Evolutionary conservation across 306 rosid genomes (phyloP), one percentile per base, ranked within the genome.

Genomic region (Pyrus communis): DNA sequence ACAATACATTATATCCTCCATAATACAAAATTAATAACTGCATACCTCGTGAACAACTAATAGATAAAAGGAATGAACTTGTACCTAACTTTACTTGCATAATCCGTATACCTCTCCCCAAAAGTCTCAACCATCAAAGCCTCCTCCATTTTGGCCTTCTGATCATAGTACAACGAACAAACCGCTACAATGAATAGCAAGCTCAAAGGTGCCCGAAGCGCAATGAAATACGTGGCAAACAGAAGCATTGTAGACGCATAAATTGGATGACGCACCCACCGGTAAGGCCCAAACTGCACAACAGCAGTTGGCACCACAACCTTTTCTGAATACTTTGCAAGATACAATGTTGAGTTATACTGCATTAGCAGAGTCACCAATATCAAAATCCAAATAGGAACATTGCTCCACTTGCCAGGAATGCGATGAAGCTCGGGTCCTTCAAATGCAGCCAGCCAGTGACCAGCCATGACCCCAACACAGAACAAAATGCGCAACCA

Each of bases 361-460:
- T 95, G 98, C 88, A 89, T 87, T 70, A 88, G 70, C 64, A 95
- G 78, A 42, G 97, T 85, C 73, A 79, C 51, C 61, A 90, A 15
- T 59, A 95, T 89, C 79, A 92, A 79, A 23, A 74, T 79, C 96
- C 97, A 90, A 74, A 95, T 79, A 3, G 88, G 91, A 46, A 90
- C 82, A 86, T 90, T 88, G 79, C 68, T 88, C 97, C 92, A 88
- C 67, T 92, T 91, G 11, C 97, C 92, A 0, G 90, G 87, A 76
- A 90, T 78, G 42, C 25, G 91, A 66, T 87, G 97, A 78, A 92
- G 95, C 83, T 92, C 97, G 7, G 97, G 96, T 58, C 97, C 98
- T 87, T 95, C 96, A 81, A 92, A 92, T 55, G 98, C 98, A 11
- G 96, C 97, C 69, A 95, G 87, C 96, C 97, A 91, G 71, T 95